Percentiles rank a stretch among this genome's conserved stretches.
Evolutionary conservation across 202 grass and related monocot genomes (phyloP).

Genomic region (Eragrostis tef): DNA sequence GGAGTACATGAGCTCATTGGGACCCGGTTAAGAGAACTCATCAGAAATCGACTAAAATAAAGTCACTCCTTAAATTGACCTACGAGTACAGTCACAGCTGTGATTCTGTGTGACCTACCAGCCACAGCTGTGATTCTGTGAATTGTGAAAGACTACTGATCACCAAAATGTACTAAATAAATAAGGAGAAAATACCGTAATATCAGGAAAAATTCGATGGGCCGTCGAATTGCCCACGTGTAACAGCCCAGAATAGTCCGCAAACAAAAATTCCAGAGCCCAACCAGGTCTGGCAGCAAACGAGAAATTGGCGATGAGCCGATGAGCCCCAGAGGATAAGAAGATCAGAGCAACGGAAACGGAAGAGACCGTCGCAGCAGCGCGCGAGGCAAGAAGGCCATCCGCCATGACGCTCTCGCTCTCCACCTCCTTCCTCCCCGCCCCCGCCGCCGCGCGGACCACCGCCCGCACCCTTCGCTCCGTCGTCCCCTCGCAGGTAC

Average conservation of each 20-base stretch:
- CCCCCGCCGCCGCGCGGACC: slow-evolving; percentile 42
- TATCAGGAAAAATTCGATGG: background rate
- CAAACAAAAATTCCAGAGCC: background rate
- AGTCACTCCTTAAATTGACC: too few relatives aligned
- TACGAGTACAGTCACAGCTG: too few relatives aligned
- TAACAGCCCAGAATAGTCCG: background rate
- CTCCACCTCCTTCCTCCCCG: slow-evolving; percentile 64
- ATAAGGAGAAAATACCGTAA: background rate
- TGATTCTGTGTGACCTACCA: too few relatives aligned
- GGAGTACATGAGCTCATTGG: too few relatives aligned
- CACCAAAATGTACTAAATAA: background rate
- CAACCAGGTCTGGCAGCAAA: background rate
- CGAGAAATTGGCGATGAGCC: background rate
- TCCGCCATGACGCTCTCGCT: slow-evolving; percentile 77
- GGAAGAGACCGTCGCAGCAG: background rate
- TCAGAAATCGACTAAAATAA: too few relatives aligned
- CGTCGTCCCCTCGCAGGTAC: slow-evolving; percentile 67
- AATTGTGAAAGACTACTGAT: too few relatives aligned
- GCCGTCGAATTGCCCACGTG: background rate
- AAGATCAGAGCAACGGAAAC: slow-evolving; percentile 2
- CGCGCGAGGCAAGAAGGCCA: slow-evolving; percentile 9
- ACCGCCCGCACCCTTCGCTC: slow-evolving; percentile 41
- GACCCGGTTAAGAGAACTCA: background rate
- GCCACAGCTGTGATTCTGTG: too few relatives aligned
- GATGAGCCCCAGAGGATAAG: slow-evolving; percentile 9